Evolutionary conservation across 768 basidiomycete genomes (phyloP).

Genomic region (Zangia roseola): DNA sequence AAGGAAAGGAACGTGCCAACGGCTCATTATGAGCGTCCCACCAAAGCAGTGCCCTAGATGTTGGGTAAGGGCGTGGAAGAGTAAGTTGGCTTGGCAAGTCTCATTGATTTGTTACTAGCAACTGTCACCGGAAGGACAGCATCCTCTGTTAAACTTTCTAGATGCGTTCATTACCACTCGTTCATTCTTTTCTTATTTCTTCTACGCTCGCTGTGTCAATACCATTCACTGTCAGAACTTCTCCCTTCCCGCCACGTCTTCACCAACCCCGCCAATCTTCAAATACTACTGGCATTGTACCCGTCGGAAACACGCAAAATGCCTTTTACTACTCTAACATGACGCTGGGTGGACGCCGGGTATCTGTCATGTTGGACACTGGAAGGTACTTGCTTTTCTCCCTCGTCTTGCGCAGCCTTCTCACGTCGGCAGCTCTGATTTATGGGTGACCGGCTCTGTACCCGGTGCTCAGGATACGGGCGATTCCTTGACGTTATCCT

Average conservation of each 20-base stretch:
- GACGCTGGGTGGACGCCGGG: conserved; percentile 55
- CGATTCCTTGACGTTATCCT: conserved; percentile 52
- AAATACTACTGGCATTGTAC: conserved; percentile 28
- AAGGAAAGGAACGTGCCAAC: neutral
- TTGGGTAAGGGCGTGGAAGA: too few relatives aligned
- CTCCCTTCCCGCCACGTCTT: neutral
- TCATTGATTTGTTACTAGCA: too few relatives aligned
- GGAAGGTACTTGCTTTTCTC: conserved; percentile 52
- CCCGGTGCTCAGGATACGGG: conserved; percentile 56
- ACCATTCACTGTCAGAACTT: conserved; percentile 28
- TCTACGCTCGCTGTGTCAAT: conserved; percentile 31
- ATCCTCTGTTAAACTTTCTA: neutral
- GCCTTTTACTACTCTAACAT: conserved; percentile 72
- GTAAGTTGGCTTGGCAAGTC: too few relatives aligned
- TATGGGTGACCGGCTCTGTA: conserved; percentile 62
- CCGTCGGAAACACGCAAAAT: conserved; percentile 66
- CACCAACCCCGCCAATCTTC: conserved; percentile 26
- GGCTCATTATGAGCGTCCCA: neutral
- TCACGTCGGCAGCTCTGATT: conserved; percentile 54
- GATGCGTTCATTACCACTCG: conserved; percentile 25
- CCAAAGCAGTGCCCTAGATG: too few relatives aligned
- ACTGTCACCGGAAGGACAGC: too few relatives aligned
- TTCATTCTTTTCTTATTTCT: conserved; percentile 23
- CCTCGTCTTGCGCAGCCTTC: conserved; percentile 1
- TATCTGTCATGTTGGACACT: conserved; percentile 71